These are phyloP conservation scores for Vickermania ingenoplastis DNA, from an alignment of 208 protist genomes.

Conservation along the genomic window DNA sequence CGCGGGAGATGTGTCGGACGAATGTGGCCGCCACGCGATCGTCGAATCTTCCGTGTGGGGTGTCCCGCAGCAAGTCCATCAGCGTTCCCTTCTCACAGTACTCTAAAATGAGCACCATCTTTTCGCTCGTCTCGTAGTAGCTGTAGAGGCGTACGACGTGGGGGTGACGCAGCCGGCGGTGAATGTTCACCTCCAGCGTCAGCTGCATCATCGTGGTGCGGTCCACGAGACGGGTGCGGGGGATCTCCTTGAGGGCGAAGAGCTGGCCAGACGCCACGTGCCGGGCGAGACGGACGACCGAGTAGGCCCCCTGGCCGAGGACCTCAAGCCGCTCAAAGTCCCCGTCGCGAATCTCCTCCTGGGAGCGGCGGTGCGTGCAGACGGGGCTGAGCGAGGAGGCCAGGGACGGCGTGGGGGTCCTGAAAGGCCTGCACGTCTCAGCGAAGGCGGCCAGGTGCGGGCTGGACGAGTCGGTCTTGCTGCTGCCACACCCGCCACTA, in stretches of 20 bases:
- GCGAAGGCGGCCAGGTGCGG: too few species aligned
- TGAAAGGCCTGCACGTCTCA: too few species aligned
- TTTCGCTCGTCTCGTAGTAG: conserved; percentile 50
- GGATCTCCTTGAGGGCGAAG: conserved; percentile 74
- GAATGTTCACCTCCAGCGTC: conserved; percentile 74
- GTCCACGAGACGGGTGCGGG: conserved; percentile 19
- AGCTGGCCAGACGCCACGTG: conserved; percentile 40
- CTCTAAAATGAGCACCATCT: conserved; percentile 59
- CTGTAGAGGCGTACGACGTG: conserved; percentile 77
- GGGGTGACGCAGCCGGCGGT: conserved; percentile 65
- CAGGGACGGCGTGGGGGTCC: not conserved
- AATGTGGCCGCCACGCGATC: conserved; percentile 52
- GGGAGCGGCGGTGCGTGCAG: conserved; percentile 8
- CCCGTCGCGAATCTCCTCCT: conserved; percentile 10
- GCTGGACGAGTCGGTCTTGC: too few species aligned
- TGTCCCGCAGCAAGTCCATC: conserved; percentile 21
- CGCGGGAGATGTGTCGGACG: conserved; percentile 52
- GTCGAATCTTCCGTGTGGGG: conserved; percentile 13
- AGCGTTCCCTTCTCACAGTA: conserved; percentile 63
- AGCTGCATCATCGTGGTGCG: conserved; percentile 39
- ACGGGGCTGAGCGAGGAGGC: conserved; percentile 37
- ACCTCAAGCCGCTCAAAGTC: conserved; percentile 56
- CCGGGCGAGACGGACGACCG: conserved; percentile 50
- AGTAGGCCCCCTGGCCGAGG: conserved; percentile 65
- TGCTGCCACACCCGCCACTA: too few species aligned